Evolutionary conservation across 2,329 filamentous ascomycete genomes (phyloP).

Genomic region (Paraphoma sp.): DNA sequence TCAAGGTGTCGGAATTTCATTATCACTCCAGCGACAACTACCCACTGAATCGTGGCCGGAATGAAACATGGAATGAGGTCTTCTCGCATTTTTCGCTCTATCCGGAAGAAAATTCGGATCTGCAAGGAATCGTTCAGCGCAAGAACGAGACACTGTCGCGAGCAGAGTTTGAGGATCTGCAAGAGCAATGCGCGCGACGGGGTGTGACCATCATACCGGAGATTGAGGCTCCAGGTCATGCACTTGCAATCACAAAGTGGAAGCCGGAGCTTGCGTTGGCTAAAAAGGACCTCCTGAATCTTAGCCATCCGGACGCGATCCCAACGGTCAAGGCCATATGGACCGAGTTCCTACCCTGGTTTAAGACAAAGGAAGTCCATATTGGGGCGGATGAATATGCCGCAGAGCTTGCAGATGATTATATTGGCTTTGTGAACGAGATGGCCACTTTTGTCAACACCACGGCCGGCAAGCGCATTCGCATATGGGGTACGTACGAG

Average conservation of each 20-base stretch:
- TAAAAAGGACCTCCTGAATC: conserved; percentile 46
- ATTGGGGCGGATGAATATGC: conserved; percentile 50
- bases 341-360: conserved; percentile 49
- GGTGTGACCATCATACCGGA: conserved; percentile 48
- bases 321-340: conserved; percentile 47
- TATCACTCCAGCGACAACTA: conserved; percentile 60
- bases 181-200: conserved; percentile 41
- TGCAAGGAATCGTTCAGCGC: conserved; percentile 42
- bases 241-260: conserved; percentile 48
- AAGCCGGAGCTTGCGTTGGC: conserved; percentile 46
- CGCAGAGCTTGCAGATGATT: conserved; percentile 41
- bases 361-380: conserved; percentile 46
- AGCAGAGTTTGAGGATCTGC: conserved; percentile 45
- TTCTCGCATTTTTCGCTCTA: conserved; percentile 55
- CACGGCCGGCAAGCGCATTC: conserved; percentile 38
- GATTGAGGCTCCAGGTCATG: conserved; percentile 47
- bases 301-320: conserved; percentile 45
- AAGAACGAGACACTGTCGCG: conserved; percentile 46
- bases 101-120: conserved; percentile 42
- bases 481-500: conserved; percentile 54
- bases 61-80: conserved; percentile 55
- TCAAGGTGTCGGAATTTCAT: conserved; percentile 59
- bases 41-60: conserved; percentile 55
- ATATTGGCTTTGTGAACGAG: conserved; percentile 48
- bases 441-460: conserved; percentile 42